Evolutionary conservation across 352 stramenopile species (phyloP), one percentile per base, ranked within the genome.

Genomic region (Pythium scleroteichum): DNA sequence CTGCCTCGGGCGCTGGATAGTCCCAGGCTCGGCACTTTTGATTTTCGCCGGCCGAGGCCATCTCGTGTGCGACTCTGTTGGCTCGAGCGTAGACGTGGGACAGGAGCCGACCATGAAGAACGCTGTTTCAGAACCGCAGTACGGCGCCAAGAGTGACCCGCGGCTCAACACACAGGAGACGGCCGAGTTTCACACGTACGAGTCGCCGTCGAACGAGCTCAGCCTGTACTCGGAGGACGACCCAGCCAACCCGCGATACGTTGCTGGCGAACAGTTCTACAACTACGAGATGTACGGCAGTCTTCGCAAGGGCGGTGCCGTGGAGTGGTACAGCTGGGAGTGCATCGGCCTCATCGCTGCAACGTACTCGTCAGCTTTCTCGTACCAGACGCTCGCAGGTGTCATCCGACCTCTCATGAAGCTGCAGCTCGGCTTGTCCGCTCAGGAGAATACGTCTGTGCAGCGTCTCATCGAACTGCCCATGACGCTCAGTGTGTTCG

Each of bases 401-500:
- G 65, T 87, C 22, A 62, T 83, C 13, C 72, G 80, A 64, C 77
- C 73, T 27, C 75, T 88, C 53, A 82, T 86, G 69, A 76, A 68
- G 57, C 73, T 67, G 3, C 75, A 90, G 49, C 65, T 90, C 32
- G 68, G 72, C 1, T 53, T 90, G 22, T 73, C 45, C 38, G 59
- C 71, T 17, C 58, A 72, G 17, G 39, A 88, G 61, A 71, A 77
- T 55, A 51, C 73, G n/a, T 66, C 77, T 2, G 76, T 83, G 4
- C 57, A 75, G 32, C 81, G 80, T 10, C 66, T 89, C 9, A 80
- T 96, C 29, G 72, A 94, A 42, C 73, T 97, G 57, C 88, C 90
- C 26, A 96, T 91, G 81, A 82, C 77, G 16, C 78, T 97, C 47
- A 96, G 90, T 71, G 91, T 97, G 42, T 71, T 97, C 13, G 79